A percentile compares a stretch with the other conserved stretches of the same genome.
phyloP scores from a whole-genome alignment of 495 filamentous ascomycete genomes.

The Eremomyces bilateralis region DNA sequence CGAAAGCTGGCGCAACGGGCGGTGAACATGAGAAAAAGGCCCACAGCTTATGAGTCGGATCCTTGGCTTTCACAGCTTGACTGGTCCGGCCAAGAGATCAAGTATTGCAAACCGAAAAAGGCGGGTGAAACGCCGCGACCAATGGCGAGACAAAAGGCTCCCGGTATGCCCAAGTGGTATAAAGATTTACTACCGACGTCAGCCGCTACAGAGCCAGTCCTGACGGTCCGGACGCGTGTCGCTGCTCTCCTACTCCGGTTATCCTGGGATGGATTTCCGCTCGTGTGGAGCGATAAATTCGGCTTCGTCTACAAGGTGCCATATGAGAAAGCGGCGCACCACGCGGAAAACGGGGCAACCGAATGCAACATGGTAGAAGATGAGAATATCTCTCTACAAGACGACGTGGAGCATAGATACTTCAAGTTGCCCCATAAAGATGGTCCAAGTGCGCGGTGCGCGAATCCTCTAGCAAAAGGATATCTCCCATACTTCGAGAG shows the following conservation, averaged over 20 bases:
- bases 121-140: constrained; percentile 59
- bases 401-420: constrained; percentile 45
- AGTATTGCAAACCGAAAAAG: constrained; percentile 77
- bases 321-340: constrained; percentile 24
- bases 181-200: constrained; percentile 62
- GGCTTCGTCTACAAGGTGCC: constrained; percentile 84
- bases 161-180: constrained; percentile 91
- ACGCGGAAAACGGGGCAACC: constrained; percentile 41
- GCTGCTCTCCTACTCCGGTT: constrained; percentile 69
- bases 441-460: constrained; percentile 65
- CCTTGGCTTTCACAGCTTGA: constrained; percentile 86
- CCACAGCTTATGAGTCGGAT: constrained; percentile 47
- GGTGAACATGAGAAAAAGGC: constrained; percentile 42
- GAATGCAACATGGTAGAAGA: constrained; percentile 58
- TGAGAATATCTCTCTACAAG: constrained; percentile 33
- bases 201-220: constrained; percentile 32
- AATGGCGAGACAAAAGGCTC: constrained; percentile 69
- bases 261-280: constrained; percentile 70
- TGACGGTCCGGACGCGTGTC: constrained; percentile 77
- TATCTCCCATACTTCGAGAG: constrained; percentile 85
- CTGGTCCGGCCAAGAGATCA: constrained; percentile 82
- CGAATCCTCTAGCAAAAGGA: constrained; percentile 69
- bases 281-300: constrained; percentile 80
- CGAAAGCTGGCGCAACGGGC: constrained; percentile 53
- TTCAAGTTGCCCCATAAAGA: constrained; percentile 96